Evolutionary conservation across 2,329 filamentous ascomycete genomes (phyloP), one percentile per base, ranked within the genome.

Genomic region (Penicillium fuscoglaucum): DNA sequence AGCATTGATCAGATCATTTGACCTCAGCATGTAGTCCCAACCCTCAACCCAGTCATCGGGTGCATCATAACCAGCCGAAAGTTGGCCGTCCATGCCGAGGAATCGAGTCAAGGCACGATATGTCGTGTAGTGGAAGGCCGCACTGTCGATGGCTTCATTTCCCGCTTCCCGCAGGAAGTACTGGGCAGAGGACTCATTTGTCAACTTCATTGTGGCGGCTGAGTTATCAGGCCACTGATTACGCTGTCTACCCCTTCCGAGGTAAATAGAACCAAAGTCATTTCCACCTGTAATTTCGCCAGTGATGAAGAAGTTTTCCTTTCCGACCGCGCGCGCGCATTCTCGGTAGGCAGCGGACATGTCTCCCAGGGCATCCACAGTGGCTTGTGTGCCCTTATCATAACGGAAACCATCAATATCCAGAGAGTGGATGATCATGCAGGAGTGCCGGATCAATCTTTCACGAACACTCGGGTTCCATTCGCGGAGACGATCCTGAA

Each of bases 361-460:
- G 24, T 83, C 79, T 10, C 79, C 84, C 57, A 85, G 78, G 0
- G 84, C 80, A 65, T 88, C 86, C 13, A 87, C 80, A 0, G 86
- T 87, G 9, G 84, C 80, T 66, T 87, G 85, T 12, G 84, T 82
- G 5, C 84, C 86, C 70, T 88, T 88, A 72, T 88, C 86, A 72
- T 87, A 86, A 57, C 86, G 82, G 69, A 85, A 87, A 2, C 85
- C 86, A 67, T 88, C 86, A 54, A 88, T 83, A 67, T 88, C 86
- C 28, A 88, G 74, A 63, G 80, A 82, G 12, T 77, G 72, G 57
- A 88, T 85, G 33, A 84, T 76, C 70, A 88, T 83, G 71, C 86
- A 88, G 3, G 84, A 86, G 64, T 87, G 85, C 46, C 80, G 80
- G 64, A 83, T 82, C 60, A 88, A 74, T 63, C 83, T 85, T 39